Evolutionary conservation across 768 basidiomycete genomes (phyloP).

Genomic region (Leccinum subtestaceum): DNA sequence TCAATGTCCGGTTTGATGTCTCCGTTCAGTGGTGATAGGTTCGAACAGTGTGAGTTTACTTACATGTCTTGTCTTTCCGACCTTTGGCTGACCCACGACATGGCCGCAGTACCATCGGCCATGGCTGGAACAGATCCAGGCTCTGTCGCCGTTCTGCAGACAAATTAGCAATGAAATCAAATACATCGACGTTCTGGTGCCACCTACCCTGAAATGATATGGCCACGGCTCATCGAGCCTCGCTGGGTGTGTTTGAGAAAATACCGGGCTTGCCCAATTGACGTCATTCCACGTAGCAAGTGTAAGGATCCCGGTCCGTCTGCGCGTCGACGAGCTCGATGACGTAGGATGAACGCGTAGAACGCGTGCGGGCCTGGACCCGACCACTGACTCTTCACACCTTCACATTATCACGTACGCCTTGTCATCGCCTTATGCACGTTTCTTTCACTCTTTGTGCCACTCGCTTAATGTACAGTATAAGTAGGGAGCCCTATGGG

Average conservation of each 20-base stretch:
- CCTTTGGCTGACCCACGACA: constrained; percentile 43
- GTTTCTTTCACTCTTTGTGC: no score
- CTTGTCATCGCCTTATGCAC: no score
- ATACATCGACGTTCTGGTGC: neutral
- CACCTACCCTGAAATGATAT: constrained; percentile 46
- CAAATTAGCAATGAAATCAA: constrained; percentile 1
- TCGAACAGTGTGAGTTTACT: constrained; percentile 7
- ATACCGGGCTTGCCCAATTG: constrained; percentile 15
- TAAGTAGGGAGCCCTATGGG: no score
- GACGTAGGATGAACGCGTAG: no score
- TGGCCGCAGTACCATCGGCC: constrained; percentile 53
- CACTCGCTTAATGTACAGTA: no score
- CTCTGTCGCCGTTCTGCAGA: constrained; percentile 43
- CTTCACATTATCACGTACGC: no score
- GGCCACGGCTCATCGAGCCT: constrained; percentile 49
- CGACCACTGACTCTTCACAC: no score
- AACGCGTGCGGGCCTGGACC: no score
- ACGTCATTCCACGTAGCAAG: constrained; percentile 28
- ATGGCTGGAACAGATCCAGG: constrained; percentile 51
- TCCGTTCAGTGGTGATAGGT: constrained; percentile 51
- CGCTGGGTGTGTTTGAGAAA: constrained; percentile 29
- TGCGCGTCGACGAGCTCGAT: no score
- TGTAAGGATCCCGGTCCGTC: no score
- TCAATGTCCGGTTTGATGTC: constrained; percentile 61
- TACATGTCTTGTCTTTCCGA: constrained; percentile 48